Evolutionary conservation across 306 rosid genomes (phyloP).

Genomic region (Vigna nakashimae): DNA sequence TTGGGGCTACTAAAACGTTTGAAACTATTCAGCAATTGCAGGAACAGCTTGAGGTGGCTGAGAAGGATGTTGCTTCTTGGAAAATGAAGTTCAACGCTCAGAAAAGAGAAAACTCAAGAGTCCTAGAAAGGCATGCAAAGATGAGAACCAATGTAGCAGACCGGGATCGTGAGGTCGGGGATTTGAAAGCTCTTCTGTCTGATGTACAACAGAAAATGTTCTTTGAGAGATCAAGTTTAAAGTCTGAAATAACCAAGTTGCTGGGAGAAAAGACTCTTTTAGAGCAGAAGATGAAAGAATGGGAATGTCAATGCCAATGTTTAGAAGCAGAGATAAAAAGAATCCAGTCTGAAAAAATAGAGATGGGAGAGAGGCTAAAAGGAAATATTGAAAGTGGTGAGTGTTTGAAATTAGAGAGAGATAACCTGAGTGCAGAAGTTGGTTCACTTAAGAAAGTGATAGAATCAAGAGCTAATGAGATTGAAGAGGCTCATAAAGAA

Average conservation of each 20-base stretch:
- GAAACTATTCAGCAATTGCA: conserved; percentile 58
- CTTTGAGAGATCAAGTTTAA: conserved; percentile 72
- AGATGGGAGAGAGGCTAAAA: conserved; percentile 56
- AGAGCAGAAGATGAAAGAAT: conserved; percentile 58
- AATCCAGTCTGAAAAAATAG: conserved; percentile 51
- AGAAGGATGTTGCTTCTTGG: conserved; percentile 64
- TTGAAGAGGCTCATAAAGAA: conserved; percentile 49
- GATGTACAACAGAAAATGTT: conserved; percentile 78
- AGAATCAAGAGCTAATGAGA: conserved; percentile 47
- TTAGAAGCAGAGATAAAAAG: conserved; percentile 68
- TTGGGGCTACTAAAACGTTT: conserved; percentile 54
- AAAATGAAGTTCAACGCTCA: conserved; percentile 64
- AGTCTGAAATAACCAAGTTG: conserved; percentile 71
- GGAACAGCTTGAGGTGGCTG: conserved; percentile 64
- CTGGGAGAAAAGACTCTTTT: conserved; percentile 45
- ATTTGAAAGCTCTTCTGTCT: conserved; percentile 67
- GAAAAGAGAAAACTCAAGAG: conserved; percentile 68
- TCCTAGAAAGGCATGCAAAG: conserved; percentile 65
- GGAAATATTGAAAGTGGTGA: conserved; percentile 54
- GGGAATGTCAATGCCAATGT: conserved; percentile 61
- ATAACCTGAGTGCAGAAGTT: conserved; percentile 55
- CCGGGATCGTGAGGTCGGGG: conserved; percentile 67
- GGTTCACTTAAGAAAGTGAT: conserved; percentile 44
- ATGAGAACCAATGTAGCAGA: conserved; percentile 64
- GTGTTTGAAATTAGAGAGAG: conserved; percentile 55